These are phyloP conservation scores for Colletotrichum tropicicola DNA, from an alignment of 2,329 filamentous ascomycete species.

Conservation along the genomic window DNA sequence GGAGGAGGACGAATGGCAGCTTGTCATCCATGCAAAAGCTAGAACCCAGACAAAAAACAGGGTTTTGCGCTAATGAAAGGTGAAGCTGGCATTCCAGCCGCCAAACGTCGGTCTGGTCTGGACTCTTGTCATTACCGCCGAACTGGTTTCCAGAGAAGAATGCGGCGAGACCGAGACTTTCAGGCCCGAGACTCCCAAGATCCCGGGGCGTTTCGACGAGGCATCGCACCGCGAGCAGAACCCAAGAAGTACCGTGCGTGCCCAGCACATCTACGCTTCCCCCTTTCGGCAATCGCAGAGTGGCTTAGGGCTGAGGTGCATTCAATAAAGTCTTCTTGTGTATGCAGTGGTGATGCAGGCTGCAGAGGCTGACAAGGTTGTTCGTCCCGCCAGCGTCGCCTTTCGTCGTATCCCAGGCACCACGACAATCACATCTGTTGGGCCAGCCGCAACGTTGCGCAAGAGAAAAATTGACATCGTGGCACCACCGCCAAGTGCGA, in stretches of 20 bases:
- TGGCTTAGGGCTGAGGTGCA: conserved; percentile 27
- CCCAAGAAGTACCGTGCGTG: conserved; percentile 7
- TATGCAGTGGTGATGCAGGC: not conserved
- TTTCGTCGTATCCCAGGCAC: not conserved
- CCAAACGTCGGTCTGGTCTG: not conserved
- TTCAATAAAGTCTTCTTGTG: conserved; percentile 8
- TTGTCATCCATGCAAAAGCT: not conserved
- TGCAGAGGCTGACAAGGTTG: conserved; percentile 18
- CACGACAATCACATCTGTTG: not conserved
- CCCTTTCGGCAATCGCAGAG: not conserved
- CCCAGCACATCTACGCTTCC: not conserved
- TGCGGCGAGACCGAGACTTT: too few relatives aligned
- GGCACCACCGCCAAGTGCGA: conserved; percentile 12
- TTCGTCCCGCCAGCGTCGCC: not conserved
- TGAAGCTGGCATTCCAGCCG: conserved; percentile 13
- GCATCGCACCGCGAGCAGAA: too few relatives aligned
- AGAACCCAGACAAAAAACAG: not conserved
- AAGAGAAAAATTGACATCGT: not conserved
- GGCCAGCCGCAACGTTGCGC: conserved; percentile 1
- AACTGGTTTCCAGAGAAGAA: not conserved
- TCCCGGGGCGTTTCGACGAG: too few relatives aligned
- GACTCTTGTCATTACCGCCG: not conserved
- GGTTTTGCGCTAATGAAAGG: conserved; percentile 6
- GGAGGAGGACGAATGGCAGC: not conserved
- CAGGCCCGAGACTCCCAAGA: not conserved